Base-by-base conservation (phyloP, 2,329 filamentous ascomycete genomes). In the Ceratocystiopsis sp. region DNA sequence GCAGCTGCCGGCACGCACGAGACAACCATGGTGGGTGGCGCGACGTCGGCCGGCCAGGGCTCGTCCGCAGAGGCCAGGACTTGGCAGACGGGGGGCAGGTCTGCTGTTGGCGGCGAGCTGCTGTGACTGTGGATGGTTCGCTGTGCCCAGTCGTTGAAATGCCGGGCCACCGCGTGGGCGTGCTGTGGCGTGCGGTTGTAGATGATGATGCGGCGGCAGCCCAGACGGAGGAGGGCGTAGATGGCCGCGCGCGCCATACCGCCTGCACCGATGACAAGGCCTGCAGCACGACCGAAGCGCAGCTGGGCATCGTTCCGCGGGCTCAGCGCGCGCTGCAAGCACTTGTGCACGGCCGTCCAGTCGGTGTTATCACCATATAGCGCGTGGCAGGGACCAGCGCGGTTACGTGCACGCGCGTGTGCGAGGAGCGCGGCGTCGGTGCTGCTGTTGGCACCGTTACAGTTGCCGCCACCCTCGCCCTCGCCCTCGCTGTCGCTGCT, bases 221-320 rank as follows among this genome's bases (percentile, higher is more conserved):
- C 81, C 4, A 85, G 65, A 51, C 79, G 78, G 29, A 84, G 68
- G 57, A 85, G 68, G 3, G 80, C 78, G 52, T 85, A 85, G 25
- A 84, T 72, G 16, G 80, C 78, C 3, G 80, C 78, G 46, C 81
- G 68, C 7, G 79, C 80, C 78, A 84, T 84, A 19, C 80, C 80
- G 34, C 74, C 74, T 5, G 74, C 74, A 15, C 74, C 74, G 41
- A 78, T 66, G 14, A 78, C 69, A 11, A 78, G 61, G 0, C 62
- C 73, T 0, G 67, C 71, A 3, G 70, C 71, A 25, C 61, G 61
- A 18, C 61, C 63, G 0, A 69, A 66, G 16, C 71, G 70, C 0
- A 77, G 66, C 5, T 66, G 68, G 25, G 25, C 25, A 8, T 29
- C 25, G 51, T 78, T 78, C 3, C 78, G 71, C 6, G 80, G 80